phyloP scores from a whole-genome alignment of 306 rosid species.

The Acacia crassicarpa region DNA sequence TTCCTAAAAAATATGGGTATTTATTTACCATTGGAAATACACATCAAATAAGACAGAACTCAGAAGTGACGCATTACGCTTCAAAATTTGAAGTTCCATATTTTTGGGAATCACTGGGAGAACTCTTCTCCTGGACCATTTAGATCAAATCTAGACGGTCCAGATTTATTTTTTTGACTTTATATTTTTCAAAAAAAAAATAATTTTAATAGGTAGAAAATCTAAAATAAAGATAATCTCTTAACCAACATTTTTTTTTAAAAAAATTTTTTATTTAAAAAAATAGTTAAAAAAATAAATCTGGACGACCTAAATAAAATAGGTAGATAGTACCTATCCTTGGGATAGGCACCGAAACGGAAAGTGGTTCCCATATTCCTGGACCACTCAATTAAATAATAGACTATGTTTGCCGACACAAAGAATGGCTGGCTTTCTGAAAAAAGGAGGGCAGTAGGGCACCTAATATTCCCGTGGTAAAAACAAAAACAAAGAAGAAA shows the following conservation, averaged over 20 bases:
- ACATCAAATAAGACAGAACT: neutral
- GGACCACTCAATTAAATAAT: neutral
- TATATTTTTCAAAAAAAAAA: no score
- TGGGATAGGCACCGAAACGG: no score
- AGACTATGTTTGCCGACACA: neutral
- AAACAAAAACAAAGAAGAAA: neutral
- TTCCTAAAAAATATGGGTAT: neutral
- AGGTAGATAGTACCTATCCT: no score
- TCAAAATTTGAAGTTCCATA: neutral
- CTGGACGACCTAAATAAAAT: no score
- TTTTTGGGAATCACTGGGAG: no score
- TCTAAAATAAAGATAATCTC: no score
- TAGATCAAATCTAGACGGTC: no score
- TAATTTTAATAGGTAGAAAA: no score
- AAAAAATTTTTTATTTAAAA: no score
- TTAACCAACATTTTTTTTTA: no score
- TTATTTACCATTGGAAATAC: neutral
- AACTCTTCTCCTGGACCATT: neutral
- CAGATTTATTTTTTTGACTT: no score
- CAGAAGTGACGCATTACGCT: neutral
- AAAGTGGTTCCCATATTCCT: neutral
- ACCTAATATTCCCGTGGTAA: neutral
- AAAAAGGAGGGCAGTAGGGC: neutral
- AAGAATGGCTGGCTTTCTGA: neutral
- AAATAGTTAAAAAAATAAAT: no score